Evolutionary conservation across 768 basidiomycete species (phyloP).

Genomic region (Suillus variegatus): DNA sequence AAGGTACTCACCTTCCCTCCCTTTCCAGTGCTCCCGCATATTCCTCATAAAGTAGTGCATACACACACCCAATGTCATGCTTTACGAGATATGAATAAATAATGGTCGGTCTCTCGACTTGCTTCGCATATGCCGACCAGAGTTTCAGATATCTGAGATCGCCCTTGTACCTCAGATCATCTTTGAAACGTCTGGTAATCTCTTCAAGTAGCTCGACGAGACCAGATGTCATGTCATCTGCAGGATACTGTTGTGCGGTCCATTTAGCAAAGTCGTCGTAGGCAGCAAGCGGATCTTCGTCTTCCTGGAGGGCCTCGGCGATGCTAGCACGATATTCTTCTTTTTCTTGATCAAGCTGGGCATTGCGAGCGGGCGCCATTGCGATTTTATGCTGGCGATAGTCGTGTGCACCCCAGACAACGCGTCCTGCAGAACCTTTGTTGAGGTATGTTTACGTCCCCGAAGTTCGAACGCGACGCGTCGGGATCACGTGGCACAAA

Average conservation of each 20-base stretch:
- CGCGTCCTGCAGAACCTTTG: conserved; percentile 9
- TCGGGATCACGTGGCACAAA: conserved; percentile 7
- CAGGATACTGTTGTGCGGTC: conserved; percentile 80
- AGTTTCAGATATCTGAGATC: conserved; percentile 91
- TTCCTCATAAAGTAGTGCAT: conserved; percentile 86
- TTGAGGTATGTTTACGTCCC: conserved; percentile 5
- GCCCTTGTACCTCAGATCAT: conserved; percentile 80
- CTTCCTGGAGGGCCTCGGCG: conserved; percentile 59
- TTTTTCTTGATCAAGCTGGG: conserved; percentile 32
- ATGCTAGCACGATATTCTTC: conserved; percentile 41
- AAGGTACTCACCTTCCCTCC: conserved; percentile 65
- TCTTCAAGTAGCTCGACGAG: conserved; percentile 82
- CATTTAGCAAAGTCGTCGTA: conserved; percentile 90
- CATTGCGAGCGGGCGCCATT: conserved; percentile 27
- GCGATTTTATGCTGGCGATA: not conserved
- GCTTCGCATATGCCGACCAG: conserved; percentile 86
- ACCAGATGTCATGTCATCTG: conserved; percentile 67
- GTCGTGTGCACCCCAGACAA: not conserved
- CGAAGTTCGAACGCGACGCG: conserved; percentile 9
- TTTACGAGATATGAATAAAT: conserved; percentile 75
- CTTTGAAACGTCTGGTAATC: conserved; percentile 77
- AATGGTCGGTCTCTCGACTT: conserved; percentile 68
- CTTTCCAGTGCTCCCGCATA: conserved; percentile 81
- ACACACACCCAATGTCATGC: conserved; percentile 73
- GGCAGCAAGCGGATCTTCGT: conserved; percentile 84